Evolutionary conservation across 768 basidiomycete species (phyloP), one percentile per base, ranked within the genome.

Genomic region (Cantharellus cinnabarinus): DNA sequence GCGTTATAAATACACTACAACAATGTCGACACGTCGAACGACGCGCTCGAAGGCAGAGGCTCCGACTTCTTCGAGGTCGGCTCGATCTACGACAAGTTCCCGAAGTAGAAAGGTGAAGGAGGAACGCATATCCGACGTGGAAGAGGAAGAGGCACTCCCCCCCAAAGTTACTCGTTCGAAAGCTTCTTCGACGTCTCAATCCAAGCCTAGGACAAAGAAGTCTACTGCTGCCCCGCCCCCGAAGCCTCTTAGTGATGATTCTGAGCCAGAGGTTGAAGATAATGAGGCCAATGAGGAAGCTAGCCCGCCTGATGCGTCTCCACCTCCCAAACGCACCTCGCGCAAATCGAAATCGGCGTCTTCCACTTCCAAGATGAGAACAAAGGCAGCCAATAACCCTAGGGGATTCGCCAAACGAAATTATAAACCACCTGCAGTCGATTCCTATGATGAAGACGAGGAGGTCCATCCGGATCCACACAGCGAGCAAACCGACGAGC

Each of bases 401-500:
- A 54, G 7, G 34, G 58, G 34, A 59, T 54, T 37, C 20, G 20
- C 20, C 20, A 29, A 29, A 29, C 20, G 20, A 29, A 29, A 29
- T 29, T 29, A 29, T 29, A 29, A 29, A 29, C 1, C 20, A 29
- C 2, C 10, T 52, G 61, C 54, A 3, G 54, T 62, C 15, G 54
- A 57, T 2, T 29, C 52, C 42, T 42, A 61, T 34, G 63, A 59
- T 34, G 62, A 63, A 10, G 62, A 64, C 14, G 62, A 61, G 34
- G 63, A 64, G 50, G 62, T 60, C 38, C 40, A 41, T 20, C 35
- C 50, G 34, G 52, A 37, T 4, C 14, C 7, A 48, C 44, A 10
- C 44, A 48, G 10, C 44, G 10, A 10, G 10, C 44, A 10, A 10
- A 10, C 44, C 44, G 10, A 29, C 20, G 20, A 29, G 20, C 20